phyloP scores from a whole-genome alignment of 345 rosid species.

The Luvunga scandens region DNA sequence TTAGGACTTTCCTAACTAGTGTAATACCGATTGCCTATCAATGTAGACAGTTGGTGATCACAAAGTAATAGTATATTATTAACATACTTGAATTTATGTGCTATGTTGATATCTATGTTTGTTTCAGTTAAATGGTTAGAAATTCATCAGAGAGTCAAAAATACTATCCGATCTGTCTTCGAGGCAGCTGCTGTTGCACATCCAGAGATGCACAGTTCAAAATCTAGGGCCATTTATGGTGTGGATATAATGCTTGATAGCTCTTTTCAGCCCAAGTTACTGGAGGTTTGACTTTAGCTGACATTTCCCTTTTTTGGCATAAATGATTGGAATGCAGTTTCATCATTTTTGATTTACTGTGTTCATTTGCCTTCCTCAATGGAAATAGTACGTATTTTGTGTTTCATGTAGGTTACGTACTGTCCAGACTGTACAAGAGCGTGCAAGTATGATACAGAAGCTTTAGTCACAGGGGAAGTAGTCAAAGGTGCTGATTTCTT shows the following conservation, averaged over 20 bases:
- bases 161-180: constrained; percentile 62
- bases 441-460: constrained; percentile 67
- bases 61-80: neutral
- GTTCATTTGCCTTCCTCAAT: neutral
- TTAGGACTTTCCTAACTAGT: neutral
- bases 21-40: neutral
- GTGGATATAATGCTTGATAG: constrained; percentile 89
- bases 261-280: constrained; percentile 71
- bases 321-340: neutral
- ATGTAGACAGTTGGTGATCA: neutral
- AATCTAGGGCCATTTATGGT: constrained; percentile 84
- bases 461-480: constrained; percentile 38
- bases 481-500: constrained; percentile 68
- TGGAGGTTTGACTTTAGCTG: constrained; percentile 63
- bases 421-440: constrained; percentile 94
- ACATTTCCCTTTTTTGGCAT: neutral
- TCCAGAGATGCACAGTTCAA: constrained; percentile 85
- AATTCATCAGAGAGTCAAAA: constrained; percentile 60
- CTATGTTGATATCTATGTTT: constrained; percentile 4
- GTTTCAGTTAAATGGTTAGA: constrained; percentile 77
- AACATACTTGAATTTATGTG: neutral
- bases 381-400: neutral
- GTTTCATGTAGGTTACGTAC: constrained; percentile 64
- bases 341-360: no score
- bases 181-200: constrained; percentile 82